phyloP scores from a whole-genome alignment of 2,329 filamentous ascomycete genomes.

The Blastomyces gilchristii region DNA sequence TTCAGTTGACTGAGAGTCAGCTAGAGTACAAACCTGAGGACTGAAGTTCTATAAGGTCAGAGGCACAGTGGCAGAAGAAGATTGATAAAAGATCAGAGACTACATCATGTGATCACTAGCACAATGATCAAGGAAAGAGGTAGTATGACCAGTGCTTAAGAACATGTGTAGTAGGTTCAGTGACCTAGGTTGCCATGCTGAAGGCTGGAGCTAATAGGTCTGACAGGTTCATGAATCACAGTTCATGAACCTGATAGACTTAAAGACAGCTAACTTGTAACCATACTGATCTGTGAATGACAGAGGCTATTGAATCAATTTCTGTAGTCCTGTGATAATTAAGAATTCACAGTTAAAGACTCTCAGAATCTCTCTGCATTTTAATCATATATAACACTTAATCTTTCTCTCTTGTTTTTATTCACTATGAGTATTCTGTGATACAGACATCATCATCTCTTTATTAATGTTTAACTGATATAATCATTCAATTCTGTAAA shows the following conservation, averaged over 20 bases:
- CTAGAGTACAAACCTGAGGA: too few relatives aligned
- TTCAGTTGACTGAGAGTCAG: too few relatives aligned
- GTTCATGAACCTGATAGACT: not conserved
- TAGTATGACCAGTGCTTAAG: too few relatives aligned
- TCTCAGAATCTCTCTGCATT: not conserved
- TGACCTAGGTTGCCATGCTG: not conserved
- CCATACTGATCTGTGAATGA: not conserved
- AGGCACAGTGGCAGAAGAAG: too few relatives aligned
- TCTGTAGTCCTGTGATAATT: not conserved
- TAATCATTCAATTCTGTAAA: too few relatives aligned
- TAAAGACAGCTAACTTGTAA: not conserved
- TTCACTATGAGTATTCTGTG: not conserved
- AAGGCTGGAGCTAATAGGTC: not conserved
- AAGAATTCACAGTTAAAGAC: not conserved
- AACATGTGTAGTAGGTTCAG: too few relatives aligned
- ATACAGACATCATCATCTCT: not conserved
- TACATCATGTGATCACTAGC: too few relatives aligned
- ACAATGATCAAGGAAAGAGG: too few relatives aligned
- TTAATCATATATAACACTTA: not conserved
- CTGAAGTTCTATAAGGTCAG: too few relatives aligned
- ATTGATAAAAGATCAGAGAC: too few relatives aligned
- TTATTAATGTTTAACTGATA: not conserved
- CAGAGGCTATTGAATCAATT: not conserved
- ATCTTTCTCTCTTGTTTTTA: not conserved
- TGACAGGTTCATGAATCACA: not conserved